phyloP scores from a whole-genome alignment of 108 stramenopile genomes.

The Fragilaria crotonensis region DNA sequence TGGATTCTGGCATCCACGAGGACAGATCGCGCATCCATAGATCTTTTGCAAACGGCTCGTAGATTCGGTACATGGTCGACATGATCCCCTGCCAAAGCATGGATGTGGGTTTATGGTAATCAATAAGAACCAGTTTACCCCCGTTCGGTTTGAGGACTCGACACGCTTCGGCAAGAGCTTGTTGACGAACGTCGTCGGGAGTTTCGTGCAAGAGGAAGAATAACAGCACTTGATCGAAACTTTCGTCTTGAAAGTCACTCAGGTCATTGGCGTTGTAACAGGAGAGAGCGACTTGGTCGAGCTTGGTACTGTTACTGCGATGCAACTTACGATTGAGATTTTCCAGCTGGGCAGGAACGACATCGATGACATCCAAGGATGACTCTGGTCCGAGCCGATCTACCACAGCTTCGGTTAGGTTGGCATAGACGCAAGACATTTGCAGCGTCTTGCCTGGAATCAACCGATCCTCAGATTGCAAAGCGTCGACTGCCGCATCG shows the following conservation, averaged over 20 bases:
- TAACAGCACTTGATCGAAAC: conserved; percentile 1
- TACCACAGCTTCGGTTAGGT: not conserved
- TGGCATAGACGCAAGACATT: conserved; percentile 3
- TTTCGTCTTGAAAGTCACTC: not conserved
- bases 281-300: not conserved
- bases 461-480: not conserved
- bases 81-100: not conserved
- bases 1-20: not conserved
- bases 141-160: not conserved
- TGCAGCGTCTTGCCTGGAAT: conserved; percentile 1
- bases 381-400: not conserved
- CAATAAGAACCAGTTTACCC: conserved; percentile 2
- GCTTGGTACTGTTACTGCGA: not conserved
- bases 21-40: not conserved
- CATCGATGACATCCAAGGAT: not conserved
- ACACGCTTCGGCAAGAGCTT: not conserved
- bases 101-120: conserved; percentile 1
- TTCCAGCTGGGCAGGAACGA: conserved; percentile 1
- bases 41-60: conserved; percentile 3
- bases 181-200: not conserved
- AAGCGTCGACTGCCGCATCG: not conserved
- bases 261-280: conserved; percentile 1
- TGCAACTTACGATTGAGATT: conserved; percentile 1
- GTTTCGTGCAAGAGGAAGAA: conserved; percentile 7
- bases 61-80: not conserved